Evolutionary conservation across 257 asterid genomes (phyloP).

Genomic region (Verbascum thapsus): DNA sequence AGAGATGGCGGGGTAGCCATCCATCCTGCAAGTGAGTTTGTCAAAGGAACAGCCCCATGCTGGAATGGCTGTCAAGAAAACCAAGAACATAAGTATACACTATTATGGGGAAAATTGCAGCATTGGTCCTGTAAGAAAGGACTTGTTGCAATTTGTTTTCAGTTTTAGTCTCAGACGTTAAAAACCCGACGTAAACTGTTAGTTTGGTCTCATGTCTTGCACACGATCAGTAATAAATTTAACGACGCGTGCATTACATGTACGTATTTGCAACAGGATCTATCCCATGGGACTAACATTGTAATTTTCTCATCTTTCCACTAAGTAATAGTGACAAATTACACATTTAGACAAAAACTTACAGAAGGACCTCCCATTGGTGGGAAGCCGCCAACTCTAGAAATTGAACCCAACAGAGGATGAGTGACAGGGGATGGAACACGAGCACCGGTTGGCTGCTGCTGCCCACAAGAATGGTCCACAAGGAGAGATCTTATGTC

Average conservation of each 20-base stretch:
- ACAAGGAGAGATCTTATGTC: constrained; percentile 56
- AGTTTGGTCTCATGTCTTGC: too few relatives aligned
- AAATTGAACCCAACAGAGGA: constrained; percentile 39
- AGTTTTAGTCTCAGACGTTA: too few relatives aligned
- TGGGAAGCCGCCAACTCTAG: constrained; percentile 51
- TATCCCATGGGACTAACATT: too few relatives aligned
- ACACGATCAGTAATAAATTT: too few relatives aligned
- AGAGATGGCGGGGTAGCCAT: constrained; percentile 45
- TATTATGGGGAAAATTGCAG: too few relatives aligned
- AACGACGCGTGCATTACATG: too few relatives aligned
- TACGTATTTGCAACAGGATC: too few relatives aligned
- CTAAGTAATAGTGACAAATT: background rate
- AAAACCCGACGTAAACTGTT: too few relatives aligned
- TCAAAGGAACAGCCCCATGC: constrained; percentile 44
- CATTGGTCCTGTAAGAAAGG: too few relatives aligned
- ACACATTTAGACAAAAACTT: constrained; percentile 32
- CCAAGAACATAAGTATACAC: constrained; percentile 12
- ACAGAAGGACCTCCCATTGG: constrained; percentile 52
- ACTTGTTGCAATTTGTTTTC: too few relatives aligned
- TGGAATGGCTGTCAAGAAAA: constrained; percentile 43
- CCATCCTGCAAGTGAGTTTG: constrained; percentile 56
- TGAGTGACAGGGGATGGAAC: constrained; percentile 50
- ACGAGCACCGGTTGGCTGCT: constrained; percentile 43
- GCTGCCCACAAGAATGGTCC: constrained; percentile 60
- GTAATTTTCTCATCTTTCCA: too few relatives aligned